These are phyloP conservation scores for Colletotrichum magnum DNA, from an alignment of 2,329 filamentous ascomycete genomes.

Conservation along the genomic window DNA sequence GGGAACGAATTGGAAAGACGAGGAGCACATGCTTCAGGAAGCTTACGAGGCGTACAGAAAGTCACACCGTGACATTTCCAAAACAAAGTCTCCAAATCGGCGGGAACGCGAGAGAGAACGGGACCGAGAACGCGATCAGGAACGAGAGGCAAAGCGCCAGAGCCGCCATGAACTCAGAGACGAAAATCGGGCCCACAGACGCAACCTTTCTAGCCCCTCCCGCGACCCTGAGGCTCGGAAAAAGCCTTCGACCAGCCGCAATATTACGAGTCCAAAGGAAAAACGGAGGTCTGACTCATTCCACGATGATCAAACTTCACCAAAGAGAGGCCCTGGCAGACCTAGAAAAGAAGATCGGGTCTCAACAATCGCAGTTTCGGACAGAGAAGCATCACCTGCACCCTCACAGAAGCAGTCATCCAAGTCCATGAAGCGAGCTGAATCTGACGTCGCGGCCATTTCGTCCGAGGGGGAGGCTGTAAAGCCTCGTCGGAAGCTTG, in stretches of 20 bases:
- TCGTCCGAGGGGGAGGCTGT: conserved; percentile 71
- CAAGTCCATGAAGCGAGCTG: conserved; percentile 65
- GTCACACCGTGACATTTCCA: conserved; percentile 61
- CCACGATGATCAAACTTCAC: conserved; percentile 62
- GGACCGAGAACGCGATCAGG: conserved; percentile 49
- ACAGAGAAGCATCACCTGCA: conserved; percentile 67
- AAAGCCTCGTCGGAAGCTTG: conserved; percentile 74
- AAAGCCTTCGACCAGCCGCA: conserved; percentile 54
- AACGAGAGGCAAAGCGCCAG: conserved; percentile 58
- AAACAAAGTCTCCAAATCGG: conserved; percentile 65
- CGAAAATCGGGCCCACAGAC: conserved; percentile 60
- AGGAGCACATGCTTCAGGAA: conserved; percentile 84
- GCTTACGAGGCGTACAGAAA: conserved; percentile 78
- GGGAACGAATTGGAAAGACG: conserved; percentile 91
- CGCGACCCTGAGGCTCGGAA: conserved; percentile 62
- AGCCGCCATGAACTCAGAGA: conserved; percentile 61
- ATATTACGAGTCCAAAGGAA: conserved; percentile 61
- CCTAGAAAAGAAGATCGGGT: conserved; percentile 69
- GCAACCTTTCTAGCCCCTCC: conserved; percentile 64
- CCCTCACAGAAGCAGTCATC: conserved; percentile 60
- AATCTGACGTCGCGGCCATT: conserved; percentile 66
- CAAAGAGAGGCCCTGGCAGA: conserved; percentile 67
- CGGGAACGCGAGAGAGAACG: conserved; percentile 53
- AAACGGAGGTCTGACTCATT: conserved; percentile 62
- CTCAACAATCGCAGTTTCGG: conserved; percentile 63